These are phyloP conservation scores for Psophocarpus tetragonolobus DNA, from an alignment of 306 rosid genomes.

Conservation along the genomic window DNA sequence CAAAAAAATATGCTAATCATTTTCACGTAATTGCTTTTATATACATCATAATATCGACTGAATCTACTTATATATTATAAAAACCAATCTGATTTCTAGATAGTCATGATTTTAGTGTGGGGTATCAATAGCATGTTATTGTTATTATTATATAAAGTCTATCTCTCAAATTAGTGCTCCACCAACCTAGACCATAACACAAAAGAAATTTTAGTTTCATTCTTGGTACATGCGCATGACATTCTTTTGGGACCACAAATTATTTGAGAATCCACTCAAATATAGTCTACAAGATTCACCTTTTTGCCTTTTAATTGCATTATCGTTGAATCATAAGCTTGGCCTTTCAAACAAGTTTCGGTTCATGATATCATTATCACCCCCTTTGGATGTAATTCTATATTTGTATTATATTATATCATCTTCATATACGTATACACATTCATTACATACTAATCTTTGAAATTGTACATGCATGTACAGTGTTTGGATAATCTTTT, in stretches of 20 bases:
- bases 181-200: constrained; percentile 31
- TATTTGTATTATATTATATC: background rate
- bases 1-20: too few relatives aligned
- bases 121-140: too few relatives aligned
- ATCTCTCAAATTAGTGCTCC: constrained; percentile 34
- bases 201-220: background rate
- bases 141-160: background rate
- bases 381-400: background rate
- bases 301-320: constrained; percentile 8
- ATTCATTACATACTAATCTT: too few relatives aligned
- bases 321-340: background rate
- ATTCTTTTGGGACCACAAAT: constrained; percentile 28
- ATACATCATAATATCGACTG: too few relatives aligned
- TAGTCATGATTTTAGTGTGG: too few relatives aligned
- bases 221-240: constrained; percentile 18
- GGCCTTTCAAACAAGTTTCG: constrained; percentile 7
- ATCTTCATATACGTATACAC: background rate
- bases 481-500: too few relatives aligned
- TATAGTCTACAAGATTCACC: constrained; percentile 20
- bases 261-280: constrained; percentile 13
- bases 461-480: too few relatives aligned
- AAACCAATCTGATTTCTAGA: too few relatives aligned
- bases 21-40: too few relatives aligned
- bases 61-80: too few relatives aligned
- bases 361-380: constrained; percentile 12